Conservation (phyloP, 805 yeast species). For the Maudiozyma barnettii region DNA sequence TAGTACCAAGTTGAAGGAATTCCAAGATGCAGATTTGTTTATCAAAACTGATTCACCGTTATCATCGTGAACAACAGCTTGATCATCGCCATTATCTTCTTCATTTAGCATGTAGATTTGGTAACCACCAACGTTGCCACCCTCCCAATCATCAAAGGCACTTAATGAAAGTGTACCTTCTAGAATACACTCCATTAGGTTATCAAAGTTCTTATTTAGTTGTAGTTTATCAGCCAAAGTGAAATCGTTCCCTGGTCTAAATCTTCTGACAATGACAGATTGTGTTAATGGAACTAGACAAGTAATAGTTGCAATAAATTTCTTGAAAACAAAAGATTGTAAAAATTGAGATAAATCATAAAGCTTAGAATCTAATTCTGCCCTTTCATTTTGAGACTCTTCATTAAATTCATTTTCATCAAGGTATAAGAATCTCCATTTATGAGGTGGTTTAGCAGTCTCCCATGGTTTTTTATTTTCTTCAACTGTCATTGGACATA, state of each 20-base stretch:
- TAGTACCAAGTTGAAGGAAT: slow-evolving; percentile 62
- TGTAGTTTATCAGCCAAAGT: slow-evolving; percentile 66
- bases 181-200: slow-evolving; percentile 30
- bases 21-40: slow-evolving; percentile 79
- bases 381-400: neutral
- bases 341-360: slow-evolving; percentile 49
- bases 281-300: slow-evolving; percentile 53
- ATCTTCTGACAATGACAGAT: slow-evolving; percentile 68
- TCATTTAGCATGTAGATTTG: slow-evolving; percentile 77
- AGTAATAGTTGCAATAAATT: slow-evolving; percentile 60
- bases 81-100: slow-evolving; percentile 51
- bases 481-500: slow-evolving; percentile 45
- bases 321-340: slow-evolving; percentile 50
- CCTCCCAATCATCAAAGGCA: slow-evolving; percentile 73
- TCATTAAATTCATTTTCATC: slow-evolving; percentile 17
- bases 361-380: slow-evolving; percentile 31
- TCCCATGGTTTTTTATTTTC: slow-evolving; percentile 75
- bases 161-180: slow-evolving; percentile 81
- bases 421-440: slow-evolving; percentile 58
- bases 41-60: slow-evolving; percentile 69
- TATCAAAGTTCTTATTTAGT: slow-evolving; percentile 33
- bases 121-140: slow-evolving; percentile 91
- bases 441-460: slow-evolving; percentile 87
- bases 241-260: slow-evolving; percentile 92
- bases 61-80: slow-evolving; percentile 63